A percentile compares a stretch with the other conserved stretches of the same genome.
phyloP scores from a whole-genome alignment of 805 yeast species.

The Saturnispora mendoncae region DNA sequence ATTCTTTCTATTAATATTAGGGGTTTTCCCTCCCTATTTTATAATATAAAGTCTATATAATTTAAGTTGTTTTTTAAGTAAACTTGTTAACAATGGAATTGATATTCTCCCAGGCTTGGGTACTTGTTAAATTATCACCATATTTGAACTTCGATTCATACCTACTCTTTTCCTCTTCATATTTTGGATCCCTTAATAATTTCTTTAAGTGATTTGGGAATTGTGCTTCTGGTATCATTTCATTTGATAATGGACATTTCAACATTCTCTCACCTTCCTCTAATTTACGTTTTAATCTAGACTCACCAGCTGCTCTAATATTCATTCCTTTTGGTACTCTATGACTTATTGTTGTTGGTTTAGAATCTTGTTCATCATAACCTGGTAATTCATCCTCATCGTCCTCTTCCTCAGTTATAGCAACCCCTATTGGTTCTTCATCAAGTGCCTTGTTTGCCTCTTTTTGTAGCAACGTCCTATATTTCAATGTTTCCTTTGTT shows the following conservation, averaged over 20 bases:
- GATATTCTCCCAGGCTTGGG: constrained; percentile 55
- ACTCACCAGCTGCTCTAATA: constrained; percentile 62
- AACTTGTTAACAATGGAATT: constrained; percentile 29
- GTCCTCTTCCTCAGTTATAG: background rate
- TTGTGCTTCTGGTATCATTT: constrained; percentile 56
- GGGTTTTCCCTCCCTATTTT: background rate
- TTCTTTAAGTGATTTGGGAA: constrained; percentile 66
- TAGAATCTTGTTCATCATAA: constrained; percentile 3
- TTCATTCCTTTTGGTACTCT: constrained; percentile 43
- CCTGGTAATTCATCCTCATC: constrained; percentile 7
- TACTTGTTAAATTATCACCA: constrained; percentile 23
- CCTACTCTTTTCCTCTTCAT: constrained; percentile 56
- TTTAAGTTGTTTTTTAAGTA: background rate
- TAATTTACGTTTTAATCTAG: constrained; percentile 35
- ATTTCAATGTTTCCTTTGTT: constrained; percentile 48
- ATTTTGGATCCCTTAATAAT: constrained; percentile 68
- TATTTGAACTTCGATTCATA: constrained; percentile 48
- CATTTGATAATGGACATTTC: constrained; percentile 73
- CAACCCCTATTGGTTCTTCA: constrained; percentile 10
- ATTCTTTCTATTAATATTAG: constrained; percentile 8
- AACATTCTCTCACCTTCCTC: constrained; percentile 31
- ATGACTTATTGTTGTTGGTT: background rate
- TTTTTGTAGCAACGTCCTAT: constrained; percentile 51
- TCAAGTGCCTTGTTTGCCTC: constrained; percentile 29
- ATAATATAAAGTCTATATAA: constrained; percentile 3